phyloP scores from a whole-genome alignment of 306 rosid genomes.

The Trichosanthes cucumerina region DNA sequence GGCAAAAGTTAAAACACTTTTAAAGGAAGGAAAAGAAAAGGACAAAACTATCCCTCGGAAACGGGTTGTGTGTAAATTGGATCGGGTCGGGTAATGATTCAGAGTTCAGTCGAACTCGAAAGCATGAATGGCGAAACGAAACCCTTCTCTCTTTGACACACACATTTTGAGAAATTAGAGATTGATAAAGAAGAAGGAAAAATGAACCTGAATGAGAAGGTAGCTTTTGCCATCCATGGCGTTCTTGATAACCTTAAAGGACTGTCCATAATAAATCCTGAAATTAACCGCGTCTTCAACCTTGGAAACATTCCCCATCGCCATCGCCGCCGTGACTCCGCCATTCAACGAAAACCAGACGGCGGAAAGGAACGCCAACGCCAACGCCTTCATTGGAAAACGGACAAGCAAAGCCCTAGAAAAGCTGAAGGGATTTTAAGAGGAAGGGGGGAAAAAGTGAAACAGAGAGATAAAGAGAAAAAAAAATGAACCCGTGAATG shows the following conservation, averaged over 20 bases:
- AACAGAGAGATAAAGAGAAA: background rate
- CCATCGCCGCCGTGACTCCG: background rate
- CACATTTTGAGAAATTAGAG: background rate
- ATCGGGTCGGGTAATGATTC: background rate
- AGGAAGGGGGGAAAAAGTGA: background rate
- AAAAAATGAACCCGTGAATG: background rate
- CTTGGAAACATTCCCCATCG: conserved; percentile 46
- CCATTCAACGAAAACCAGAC: background rate
- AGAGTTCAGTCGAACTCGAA: background rate
- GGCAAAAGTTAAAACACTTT: background rate
- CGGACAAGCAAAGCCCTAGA: background rate
- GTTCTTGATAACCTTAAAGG: conserved; percentile 89
- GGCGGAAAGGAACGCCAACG: background rate
- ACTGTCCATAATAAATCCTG: conserved; percentile 77
- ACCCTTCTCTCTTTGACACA: background rate
- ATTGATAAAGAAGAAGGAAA: background rate
- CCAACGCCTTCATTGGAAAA: background rate
- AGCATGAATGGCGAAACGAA: background rate
- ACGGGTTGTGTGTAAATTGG: too few relatives aligned
- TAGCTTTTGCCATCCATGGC: conserved; percentile 77
- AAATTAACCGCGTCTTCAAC: conserved; percentile 74
- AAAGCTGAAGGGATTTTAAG: background rate
- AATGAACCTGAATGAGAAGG: conserved; percentile 84
- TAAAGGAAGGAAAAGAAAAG: background rate
- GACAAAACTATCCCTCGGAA: background rate